Evolutionary conservation across 2,329 filamentous ascomycete species (phyloP).

Genomic region (Rutstroemia sp.): DNA sequence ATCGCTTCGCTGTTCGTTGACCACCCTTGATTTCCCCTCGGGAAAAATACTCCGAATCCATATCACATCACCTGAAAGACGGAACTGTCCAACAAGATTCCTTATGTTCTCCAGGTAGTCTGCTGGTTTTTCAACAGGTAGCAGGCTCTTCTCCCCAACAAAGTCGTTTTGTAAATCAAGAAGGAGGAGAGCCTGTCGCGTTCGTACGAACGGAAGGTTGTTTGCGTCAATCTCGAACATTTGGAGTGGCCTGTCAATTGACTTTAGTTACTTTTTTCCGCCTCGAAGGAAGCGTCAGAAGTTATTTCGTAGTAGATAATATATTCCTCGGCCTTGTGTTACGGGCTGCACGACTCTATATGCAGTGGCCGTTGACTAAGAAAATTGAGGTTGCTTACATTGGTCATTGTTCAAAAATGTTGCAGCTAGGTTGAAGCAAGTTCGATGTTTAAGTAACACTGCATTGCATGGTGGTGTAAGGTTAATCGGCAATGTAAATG

Average conservation of each 20-base stretch:
- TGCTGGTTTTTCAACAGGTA: constrained; percentile 56
- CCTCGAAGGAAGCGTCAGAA: neutral
- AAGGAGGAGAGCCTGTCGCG: constrained; percentile 66
- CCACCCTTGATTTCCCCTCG: constrained; percentile 48
- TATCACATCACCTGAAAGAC: constrained; percentile 64
- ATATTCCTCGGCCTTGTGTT: neutral
- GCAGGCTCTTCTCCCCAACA: constrained; percentile 55
- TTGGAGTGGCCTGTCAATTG: constrained; percentile 12
- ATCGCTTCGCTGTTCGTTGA: constrained; percentile 37
- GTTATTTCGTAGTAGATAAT: neutral
- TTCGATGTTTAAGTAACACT: constrained; percentile 8
- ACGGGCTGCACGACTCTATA: constrained; percentile 6
- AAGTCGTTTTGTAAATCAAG: constrained; percentile 93
- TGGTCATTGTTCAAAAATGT: constrained; percentile 4
- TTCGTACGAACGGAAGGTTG: constrained; percentile 47
- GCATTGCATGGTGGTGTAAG: constrained; percentile 9
- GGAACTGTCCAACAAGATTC: constrained; percentile 63
- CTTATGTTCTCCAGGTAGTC: constrained; percentile 62
- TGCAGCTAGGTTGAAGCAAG: constrained; percentile 1
- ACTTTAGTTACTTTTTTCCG: neutral
- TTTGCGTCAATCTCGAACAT: constrained; percentile 52
- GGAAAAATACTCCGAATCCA: constrained; percentile 74
- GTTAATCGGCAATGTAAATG: constrained; percentile 3
- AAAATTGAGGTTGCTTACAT: constrained; percentile 2
- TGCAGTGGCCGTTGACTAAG: constrained; percentile 3